Evolutionary conservation across 371 early-diverging fungal genomes (phyloP), one percentile per base, ranked within the genome.

Genomic region (Actinomortierella wolfii): DNA sequence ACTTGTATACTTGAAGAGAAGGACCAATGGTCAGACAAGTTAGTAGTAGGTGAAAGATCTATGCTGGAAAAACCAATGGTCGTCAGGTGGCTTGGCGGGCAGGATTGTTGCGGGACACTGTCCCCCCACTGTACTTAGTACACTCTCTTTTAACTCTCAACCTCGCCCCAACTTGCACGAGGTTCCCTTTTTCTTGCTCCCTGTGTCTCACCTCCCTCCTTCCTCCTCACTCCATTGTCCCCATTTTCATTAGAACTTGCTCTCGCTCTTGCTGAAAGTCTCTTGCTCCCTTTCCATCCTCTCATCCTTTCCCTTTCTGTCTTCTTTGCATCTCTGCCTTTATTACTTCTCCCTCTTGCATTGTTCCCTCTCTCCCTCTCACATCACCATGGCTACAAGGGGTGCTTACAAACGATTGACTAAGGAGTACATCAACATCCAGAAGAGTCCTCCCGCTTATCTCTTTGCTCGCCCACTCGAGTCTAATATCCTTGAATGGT

Each of bases 401-500:
- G 89, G 87, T 48, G 96, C 96, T 13, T 86, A 80, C 68, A 92
- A 90, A 76, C 87, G 97, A 53, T 81, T 97, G 58, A 89, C 87
- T 59, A 97, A 96, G 78, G 97, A 98, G 80, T 97, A 95, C 74
- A 69, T 86, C 69, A 84, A 86, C 46, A 87, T 96, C 61, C 83
- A 88, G 59, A 82, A 87, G 71, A 79, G 76, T 57, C 81, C 79
- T 20, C 71, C 67, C 29, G 74, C 78, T 49, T 74, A 61, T 54
- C 54, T 77, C 61, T 81, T 85, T 52, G 96, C 99, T 9, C 92
- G 91, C 71, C 99, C 99, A 17, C 78, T 94, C 29, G 99, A 97
- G 68, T 76, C 78, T 42, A 94, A 98, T 74, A 95, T 98, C 67
- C 82, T 98, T 44, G 97, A 97, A 78, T 98, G 99, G 98, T 92